Conservation (phyloP, 108 stramenopile species). For the Asterionellopsis glacialis region DNA sequence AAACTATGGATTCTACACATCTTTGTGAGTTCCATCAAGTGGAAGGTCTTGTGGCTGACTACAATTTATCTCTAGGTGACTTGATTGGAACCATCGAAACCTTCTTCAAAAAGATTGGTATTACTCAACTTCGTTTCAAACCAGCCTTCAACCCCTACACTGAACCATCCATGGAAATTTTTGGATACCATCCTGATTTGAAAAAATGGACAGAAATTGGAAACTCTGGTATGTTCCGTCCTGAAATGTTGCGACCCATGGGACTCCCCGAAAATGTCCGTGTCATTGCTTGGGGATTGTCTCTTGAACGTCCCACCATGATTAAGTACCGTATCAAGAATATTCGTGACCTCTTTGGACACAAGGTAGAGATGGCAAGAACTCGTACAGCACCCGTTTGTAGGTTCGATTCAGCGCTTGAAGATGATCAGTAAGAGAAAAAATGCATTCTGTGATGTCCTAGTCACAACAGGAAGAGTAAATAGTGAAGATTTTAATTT, state of each 20-base stretch:
- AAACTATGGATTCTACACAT: conserved; percentile 99
- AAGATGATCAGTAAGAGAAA: no score
- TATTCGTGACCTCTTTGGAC: conserved; percentile 99
- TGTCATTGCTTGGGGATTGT: conserved; percentile 99
- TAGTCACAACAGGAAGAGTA: no score
- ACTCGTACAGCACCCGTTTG: conserved; percentile 93
- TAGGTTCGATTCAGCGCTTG: conserved; percentile 61
- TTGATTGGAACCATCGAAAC: conserved; percentile 98
- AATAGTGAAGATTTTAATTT: no score
- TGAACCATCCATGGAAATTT: conserved; percentile 99
- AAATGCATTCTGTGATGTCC: no score
- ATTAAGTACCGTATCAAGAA: conserved; percentile 99
- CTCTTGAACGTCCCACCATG: conserved; percentile 99
- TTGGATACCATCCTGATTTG: conserved; percentile 99
- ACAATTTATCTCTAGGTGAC: conserved; percentile 94
- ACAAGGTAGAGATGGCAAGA: conserved; percentile 96
- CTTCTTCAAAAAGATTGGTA: conserved; percentile 99
- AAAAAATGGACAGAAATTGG: conserved; percentile 99
- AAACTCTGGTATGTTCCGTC: conserved; percentile 99
- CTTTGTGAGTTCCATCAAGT: conserved; percentile 99
- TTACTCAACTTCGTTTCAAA: conserved; percentile 98
- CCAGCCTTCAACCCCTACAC: conserved; percentile 99
- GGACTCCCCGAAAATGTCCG: conserved; percentile 99
- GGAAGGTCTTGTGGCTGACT: conserved; percentile 99
- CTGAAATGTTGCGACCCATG: conserved; percentile 99